A percentile compares a stretch with the other conserved stretches of the same genome.
phyloP scores from a whole-genome alignment of 1,284 basidiomycete genomes.

The Lignosus rhinocerotis region DNA sequence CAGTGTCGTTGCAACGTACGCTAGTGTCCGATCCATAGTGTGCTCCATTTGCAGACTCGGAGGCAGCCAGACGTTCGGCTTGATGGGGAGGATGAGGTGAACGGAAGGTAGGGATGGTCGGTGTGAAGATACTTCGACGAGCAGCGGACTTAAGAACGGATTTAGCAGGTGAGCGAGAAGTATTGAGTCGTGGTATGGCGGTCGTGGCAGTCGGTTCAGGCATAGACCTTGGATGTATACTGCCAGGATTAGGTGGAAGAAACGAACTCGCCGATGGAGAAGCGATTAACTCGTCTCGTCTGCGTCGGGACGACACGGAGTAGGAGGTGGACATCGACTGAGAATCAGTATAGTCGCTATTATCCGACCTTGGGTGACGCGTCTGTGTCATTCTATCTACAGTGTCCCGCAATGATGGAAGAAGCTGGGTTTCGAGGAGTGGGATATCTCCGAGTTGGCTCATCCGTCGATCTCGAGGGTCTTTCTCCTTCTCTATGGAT shows the following conservation, averaged over 20 bases:
- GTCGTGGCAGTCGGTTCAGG: conserved; percentile 2
- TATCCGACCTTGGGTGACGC: conserved; percentile 8
- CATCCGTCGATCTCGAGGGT: conserved; percentile 35
- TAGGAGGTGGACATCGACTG: background rate
- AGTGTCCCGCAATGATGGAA: conserved; percentile 70
- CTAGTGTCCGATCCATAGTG: conserved; percentile 8
- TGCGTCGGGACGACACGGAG: background rate
- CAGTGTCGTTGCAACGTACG: background rate
- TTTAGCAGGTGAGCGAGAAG: conserved; percentile 3
- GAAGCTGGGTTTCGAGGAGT: conserved; percentile 57
- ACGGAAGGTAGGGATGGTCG: conserved; percentile 39
- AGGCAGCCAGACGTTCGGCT: background rate
- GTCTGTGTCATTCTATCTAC: conserved; percentile 65
- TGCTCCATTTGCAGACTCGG: conserved; percentile 12
- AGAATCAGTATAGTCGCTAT: background rate
- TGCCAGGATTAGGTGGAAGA: background rate
- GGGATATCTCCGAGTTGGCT: conserved; percentile 54
- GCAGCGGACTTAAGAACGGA: conserved; percentile 17
- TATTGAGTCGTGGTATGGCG: conserved; percentile 6
- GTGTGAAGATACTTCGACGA: conserved; percentile 21
- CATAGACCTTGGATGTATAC: background rate
- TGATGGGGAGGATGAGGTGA: conserved; percentile 1
- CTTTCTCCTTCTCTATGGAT: conserved; percentile 19
- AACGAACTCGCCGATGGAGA: background rate
- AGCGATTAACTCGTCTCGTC: background rate